Percentiles rank a stretch among this genome's conserved stretches.
These are phyloP conservation scores for Blepharisma japonicum DNA, from an alignment of 73 alveolate species.

Conservation along the genomic window DNA sequence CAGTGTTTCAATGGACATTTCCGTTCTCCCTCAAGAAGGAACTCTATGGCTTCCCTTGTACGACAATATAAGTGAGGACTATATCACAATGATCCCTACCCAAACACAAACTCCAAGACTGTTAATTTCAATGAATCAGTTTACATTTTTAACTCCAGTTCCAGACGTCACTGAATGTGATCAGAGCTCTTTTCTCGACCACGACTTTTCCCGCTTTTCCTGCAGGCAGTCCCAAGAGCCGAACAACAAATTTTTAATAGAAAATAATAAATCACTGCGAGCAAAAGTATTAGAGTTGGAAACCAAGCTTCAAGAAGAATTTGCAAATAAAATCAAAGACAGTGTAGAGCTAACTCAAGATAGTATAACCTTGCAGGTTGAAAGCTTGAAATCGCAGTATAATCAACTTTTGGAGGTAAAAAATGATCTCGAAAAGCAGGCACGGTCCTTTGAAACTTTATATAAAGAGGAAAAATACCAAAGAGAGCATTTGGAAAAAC, in stretches of 20 bases:
- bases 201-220: too few species aligned
- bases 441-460: neutral
- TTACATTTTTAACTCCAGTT: constrained; percentile 3
- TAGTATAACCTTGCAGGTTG: neutral
- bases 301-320: too few species aligned
- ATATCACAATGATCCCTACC: neutral
- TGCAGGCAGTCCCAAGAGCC: too few species aligned
- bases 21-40: constrained; percentile 16
- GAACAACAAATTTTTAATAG: too few species aligned
- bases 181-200: too few species aligned
- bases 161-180: constrained; percentile 21
- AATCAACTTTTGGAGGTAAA: neutral
- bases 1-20: neutral
- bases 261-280: too few species aligned
- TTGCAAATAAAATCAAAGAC: too few species aligned
- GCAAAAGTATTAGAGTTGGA: too few species aligned
- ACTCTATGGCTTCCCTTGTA: neutral
- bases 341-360: too few species aligned
- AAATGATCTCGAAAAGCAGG: constrained; percentile 8
- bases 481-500: constrained; percentile 15
- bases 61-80: neutral
- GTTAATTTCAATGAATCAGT: constrained; percentile 9
- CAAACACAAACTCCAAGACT: neutral
- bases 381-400: neutral
- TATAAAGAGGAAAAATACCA: constrained; percentile 23